Percentiles rank a stretch among this genome's conserved stretches.
phyloP scores from a whole-genome alignment of 306 rosid species.

The Datisca glomerata region DNA sequence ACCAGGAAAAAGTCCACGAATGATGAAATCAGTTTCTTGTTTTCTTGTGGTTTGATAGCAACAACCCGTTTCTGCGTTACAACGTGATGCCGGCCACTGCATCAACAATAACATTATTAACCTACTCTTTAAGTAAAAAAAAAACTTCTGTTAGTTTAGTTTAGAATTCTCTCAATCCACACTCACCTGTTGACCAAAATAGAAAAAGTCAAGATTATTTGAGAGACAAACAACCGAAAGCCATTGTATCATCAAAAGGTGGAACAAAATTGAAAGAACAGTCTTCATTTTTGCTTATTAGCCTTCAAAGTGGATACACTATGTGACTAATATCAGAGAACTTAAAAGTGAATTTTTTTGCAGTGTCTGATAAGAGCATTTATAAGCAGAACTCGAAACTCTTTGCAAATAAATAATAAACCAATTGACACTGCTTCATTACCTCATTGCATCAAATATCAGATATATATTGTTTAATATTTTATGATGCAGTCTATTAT shows the following conservation, averaged over 20 bases:
- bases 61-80: background rate
- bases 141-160: background rate
- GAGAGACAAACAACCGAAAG: constrained; percentile 11
- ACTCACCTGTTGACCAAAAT: constrained; percentile 26
- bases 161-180: background rate
- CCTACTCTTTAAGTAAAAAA: too few species aligned
- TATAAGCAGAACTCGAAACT: too few species aligned
- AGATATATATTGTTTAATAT: too few species aligned
- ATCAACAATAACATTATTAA: too few species aligned
- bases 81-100: background rate
- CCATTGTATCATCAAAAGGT: constrained; percentile 13
- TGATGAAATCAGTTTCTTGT: background rate
- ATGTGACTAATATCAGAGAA: too few species aligned
- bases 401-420: too few species aligned
- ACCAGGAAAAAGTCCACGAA: background rate
- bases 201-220: constrained; percentile 23
- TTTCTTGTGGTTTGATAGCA: background rate
- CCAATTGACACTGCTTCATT: too few species aligned
- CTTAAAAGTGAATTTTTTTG: too few species aligned
- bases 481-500: too few species aligned
- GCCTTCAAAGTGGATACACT: background rate
- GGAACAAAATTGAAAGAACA: background rate
- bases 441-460: too few species aligned
- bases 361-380: too few species aligned
- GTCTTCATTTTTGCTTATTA: background rate